Base-by-base conservation (phyloP, 331 rosid species). In the Pyrus hybrid region DNA sequence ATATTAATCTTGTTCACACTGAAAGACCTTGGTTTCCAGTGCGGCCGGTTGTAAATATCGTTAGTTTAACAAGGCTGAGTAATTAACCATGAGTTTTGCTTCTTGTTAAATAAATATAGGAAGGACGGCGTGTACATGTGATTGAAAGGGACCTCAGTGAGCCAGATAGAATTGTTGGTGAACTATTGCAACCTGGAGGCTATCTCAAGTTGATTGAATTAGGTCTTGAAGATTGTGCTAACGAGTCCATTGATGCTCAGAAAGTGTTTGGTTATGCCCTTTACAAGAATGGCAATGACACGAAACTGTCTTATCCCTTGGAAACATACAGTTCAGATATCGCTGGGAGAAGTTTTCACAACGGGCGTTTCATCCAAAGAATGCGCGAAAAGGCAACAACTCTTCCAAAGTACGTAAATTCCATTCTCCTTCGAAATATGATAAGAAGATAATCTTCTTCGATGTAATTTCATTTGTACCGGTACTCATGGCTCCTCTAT, bases 321-420 rank as follows among this genome's bases (percentile, higher is more conserved):
- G 77, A 90, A 73, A 82, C 83, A 1, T 83, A 81, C 57, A 41
- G 41, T 45, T 66, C 87, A 13, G 84, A 87, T 51, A 77, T 92
- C 13, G 79, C 90, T 20, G 97, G 97, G 8, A 81, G 93, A 80
- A 84, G 94, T 83, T 90, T 45, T 1, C 53, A 45, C 18, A 45
- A 13, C 1, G 53, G 18, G 1, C 53, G 7, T 45, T 45, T 45
- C 88, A 73, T 96, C 16, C 92, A 87, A 68, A 81, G 85, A 33
- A 85, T 92, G 87, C 70, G 96, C 18, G 85, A 83, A 28, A 88
- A 82, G 71, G 93, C 91, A 69, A 62, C 88, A 33, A 71, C 89
- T 75, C 88, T 92, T 76, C 70, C 88, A 35, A 90, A 88, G 97
- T 92, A 84, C 2, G 18, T 12, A 45, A 13, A 43, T 68, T 80